Percentiles rank a stretch among this genome's conserved stretches.
Evolutionary conservation across 2,329 filamentous ascomycete species (phyloP).

Genomic region (Trichoderma semiorbis): DNA sequence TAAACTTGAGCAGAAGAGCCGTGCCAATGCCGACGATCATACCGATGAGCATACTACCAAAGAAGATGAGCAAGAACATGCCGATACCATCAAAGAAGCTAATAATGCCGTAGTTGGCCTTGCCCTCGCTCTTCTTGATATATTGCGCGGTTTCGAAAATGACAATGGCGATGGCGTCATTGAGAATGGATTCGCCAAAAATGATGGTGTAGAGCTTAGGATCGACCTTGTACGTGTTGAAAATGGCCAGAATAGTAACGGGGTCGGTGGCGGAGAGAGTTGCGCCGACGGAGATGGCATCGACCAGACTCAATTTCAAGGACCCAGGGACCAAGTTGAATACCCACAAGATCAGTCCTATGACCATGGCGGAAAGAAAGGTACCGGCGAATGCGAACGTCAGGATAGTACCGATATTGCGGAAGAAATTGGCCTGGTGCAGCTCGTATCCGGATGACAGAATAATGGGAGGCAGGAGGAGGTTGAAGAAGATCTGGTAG

Average conservation of each 20-base stretch:
- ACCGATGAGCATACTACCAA: conserved; percentile 87
- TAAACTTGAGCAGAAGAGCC: conserved; percentile 88
- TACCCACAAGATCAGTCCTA: conserved; percentile 81
- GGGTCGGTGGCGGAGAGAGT: conserved; percentile 96
- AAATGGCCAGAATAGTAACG: conserved; percentile 96
- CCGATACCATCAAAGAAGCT: conserved; percentile 89
- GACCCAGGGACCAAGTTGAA: conserved; percentile 85
- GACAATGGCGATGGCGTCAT: conserved; percentile 97
- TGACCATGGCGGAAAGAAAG: conserved; percentile 93
- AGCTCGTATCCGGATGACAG: conserved; percentile 95
- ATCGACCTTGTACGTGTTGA: conserved; percentile 99
- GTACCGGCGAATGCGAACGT: conserved; percentile 97
- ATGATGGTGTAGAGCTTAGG: conserved; percentile 98
- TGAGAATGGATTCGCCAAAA: conserved; percentile 96
- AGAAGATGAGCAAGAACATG: conserved; percentile 94
- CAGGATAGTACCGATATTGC: conserved; percentile 93
- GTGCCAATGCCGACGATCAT: conserved; percentile 82
- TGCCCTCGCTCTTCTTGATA: conserved; percentile 71
- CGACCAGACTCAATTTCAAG: conserved; percentile 83
- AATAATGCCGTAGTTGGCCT: conserved; percentile 69
- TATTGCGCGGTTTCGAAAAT: conserved; percentile 91
- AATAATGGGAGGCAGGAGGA: conserved; percentile 97
- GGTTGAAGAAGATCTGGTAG: conserved; percentile 99
- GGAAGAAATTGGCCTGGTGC: conserved; percentile 98
- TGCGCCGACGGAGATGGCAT: conserved; percentile 93